Base-by-base conservation (phyloP, 2,329 filamentous ascomycete genomes). In the Curvularia verruculosa region DNA sequence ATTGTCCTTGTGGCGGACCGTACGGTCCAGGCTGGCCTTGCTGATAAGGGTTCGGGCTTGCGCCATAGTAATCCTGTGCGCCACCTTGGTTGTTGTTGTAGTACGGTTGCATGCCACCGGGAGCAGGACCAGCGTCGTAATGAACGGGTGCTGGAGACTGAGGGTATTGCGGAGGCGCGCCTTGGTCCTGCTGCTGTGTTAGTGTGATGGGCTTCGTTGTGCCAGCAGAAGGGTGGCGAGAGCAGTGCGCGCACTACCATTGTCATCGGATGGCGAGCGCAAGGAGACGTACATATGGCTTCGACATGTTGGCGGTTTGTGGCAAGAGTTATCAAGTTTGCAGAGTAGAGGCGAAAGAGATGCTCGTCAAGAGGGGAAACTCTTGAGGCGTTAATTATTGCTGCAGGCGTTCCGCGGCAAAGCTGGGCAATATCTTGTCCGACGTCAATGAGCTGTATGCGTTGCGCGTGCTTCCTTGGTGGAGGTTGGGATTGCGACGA, bases 81-180 rank as follows among this genome's bases (percentile, higher is more conserved):
- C 54, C 59, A 29, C 54, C 59, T 13, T 57, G 55, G 31, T 66
- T 59, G 44, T 70, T 63, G 54, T 62, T 56, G 37, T 69, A 63
- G 19, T 53, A 64, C 39, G 56, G 62, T 37, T 60, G 62, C 56
- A 55, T 52, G 58, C 48, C 54, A 40, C 59, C 60, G 15, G 56
- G 58, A 15, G 59, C 57, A 31, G 71, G 62, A 37, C 66, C 65
- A 36, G 67, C 64, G 56, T 75, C 72, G 41, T 71, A 58, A 60
- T 75, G 72, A 28, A 64, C 52, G n/a, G 72, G 73, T 3, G 69
- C 66, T 13, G 72, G 72, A 3, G 67, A 64, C 54, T 69, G 63
- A 12, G 72, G 73, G 61, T 75, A 77, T 31, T 68, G 55, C 6
- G 75, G 74, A 12, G 74, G 73, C 50, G 74, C 71, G 60, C 71